Conservation (phyloP, 75 land plant genomes). For the Pseudotsuga menziesii region DNA sequence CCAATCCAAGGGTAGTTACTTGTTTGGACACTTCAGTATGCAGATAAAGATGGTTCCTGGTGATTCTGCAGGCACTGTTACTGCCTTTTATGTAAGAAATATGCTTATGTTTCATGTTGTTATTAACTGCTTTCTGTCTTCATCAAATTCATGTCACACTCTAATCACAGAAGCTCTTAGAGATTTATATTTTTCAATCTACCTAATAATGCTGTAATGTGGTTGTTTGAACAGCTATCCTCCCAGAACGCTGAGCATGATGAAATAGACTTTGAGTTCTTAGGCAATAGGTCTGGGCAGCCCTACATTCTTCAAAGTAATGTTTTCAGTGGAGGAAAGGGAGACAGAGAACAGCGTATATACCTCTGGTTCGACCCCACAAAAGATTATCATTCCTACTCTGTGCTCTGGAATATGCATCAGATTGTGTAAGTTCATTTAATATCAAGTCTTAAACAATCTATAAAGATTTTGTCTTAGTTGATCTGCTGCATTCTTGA, state of each 20-base stretch:
- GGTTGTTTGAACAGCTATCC: constrained; percentile 1
- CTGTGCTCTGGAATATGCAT: constrained; percentile 25
- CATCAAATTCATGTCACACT: no score
- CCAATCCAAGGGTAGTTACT: constrained; percentile 55
- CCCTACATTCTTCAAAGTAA: constrained; percentile 23
- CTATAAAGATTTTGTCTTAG: no score
- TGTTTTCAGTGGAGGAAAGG: constrained; percentile 26
- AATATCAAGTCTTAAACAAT: no score
- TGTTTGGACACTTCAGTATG: constrained; percentile 77
- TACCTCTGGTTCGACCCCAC: constrained; percentile 26
- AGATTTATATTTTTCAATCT: no score
- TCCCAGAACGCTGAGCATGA: constrained; percentile 17
- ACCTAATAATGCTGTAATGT: no score
- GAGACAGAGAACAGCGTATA: constrained; percentile 25
- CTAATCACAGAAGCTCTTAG: no score
- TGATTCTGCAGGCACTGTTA: constrained; percentile 65
- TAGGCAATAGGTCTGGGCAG: constrained; percentile 19
- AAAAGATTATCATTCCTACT: constrained; percentile 16
- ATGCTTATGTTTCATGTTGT: no score
- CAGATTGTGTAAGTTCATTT: constrained; percentile 17
- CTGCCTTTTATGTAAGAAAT: constrained; percentile 58
- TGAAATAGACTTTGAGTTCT: constrained; percentile 28
- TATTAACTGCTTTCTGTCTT: no score
- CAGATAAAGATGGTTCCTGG: constrained; percentile 57
- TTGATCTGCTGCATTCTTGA: no score